phyloP scores from a whole-genome alignment of 1,284 basidiomycete species.

The Sutorius eximius region DNA sequence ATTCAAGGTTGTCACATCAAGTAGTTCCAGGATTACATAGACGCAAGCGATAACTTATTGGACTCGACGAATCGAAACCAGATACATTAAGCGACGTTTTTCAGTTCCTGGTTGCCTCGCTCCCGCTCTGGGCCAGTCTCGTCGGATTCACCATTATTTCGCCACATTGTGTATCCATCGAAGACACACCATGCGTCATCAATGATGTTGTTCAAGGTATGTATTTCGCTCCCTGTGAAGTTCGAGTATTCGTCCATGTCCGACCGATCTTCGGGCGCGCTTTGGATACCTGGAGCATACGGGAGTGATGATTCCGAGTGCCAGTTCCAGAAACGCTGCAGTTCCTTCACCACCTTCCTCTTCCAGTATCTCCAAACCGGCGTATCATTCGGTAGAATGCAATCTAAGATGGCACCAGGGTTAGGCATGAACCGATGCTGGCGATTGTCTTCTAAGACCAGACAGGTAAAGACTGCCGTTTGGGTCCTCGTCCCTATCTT shows the following conservation, averaged over 20 bases:
- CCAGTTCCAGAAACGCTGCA: constrained; percentile 14
- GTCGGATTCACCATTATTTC: background rate
- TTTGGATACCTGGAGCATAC: constrained; percentile 17
- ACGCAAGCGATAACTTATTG: too few species aligned
- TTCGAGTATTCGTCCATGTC: constrained; percentile 9
- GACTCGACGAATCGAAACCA: background rate
- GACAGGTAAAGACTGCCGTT: constrained; percentile 29
- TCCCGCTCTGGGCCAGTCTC: constrained; percentile 1
- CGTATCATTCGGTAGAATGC: constrained; percentile 30
- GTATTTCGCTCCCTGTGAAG: constrained; percentile 9
- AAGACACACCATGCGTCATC: constrained; percentile 30
- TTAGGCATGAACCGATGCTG: background rate
- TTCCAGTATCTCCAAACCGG: constrained; percentile 29
- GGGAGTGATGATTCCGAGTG: background rate
- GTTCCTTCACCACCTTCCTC: constrained; percentile 21
- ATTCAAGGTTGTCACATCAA: too few species aligned
- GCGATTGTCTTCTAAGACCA: constrained; percentile 14
- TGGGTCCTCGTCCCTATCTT: constrained; percentile 29
- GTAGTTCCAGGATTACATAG: too few species aligned
- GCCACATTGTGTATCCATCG: constrained; percentile 13
- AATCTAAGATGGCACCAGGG: background rate
- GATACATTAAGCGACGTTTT: constrained; percentile 6
- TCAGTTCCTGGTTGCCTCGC: background rate
- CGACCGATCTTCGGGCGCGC: constrained; percentile 6
- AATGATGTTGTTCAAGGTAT: constrained; percentile 21